These are phyloP conservation scores for Leccinum olivaceopallidum DNA, from an alignment of 768 basidiomycete species.

Conservation along the genomic window DNA sequence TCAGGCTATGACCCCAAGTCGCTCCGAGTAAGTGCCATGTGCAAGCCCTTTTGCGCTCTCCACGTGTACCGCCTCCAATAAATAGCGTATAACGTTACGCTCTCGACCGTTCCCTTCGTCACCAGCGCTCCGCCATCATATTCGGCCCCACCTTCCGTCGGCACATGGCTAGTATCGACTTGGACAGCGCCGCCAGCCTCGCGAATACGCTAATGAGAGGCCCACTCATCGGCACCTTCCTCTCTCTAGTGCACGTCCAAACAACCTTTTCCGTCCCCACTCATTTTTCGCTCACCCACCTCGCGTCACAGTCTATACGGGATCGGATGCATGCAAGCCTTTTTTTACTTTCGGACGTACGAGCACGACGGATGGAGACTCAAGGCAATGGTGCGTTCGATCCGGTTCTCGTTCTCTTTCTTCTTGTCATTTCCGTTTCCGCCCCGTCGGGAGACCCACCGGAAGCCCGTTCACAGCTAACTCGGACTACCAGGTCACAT, in stretches of 20 bases:
- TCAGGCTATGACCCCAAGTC: neutral
- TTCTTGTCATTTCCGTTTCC: neutral
- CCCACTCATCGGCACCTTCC: slow-evolving; percentile 28
- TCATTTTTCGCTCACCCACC: neutral
- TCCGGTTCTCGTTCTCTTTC: neutral
- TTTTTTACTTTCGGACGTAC: slow-evolving; percentile 31
- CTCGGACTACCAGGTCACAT: slow-evolving; percentile 21
- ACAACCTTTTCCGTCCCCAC: neutral
- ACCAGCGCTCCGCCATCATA: neutral
- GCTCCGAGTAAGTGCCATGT: neutral
- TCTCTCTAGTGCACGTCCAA: slow-evolving; percentile 18
- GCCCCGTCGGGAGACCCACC: neutral
- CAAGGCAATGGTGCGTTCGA: slow-evolving; percentile 22
- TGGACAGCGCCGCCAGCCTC: neutral
- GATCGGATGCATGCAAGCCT: slow-evolving; percentile 27
- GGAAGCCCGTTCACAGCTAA: neutral
- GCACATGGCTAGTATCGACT: neutral
- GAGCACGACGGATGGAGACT: slow-evolving; percentile 17
- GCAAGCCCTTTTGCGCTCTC: neutral
- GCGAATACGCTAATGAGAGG: slow-evolving; percentile 24
- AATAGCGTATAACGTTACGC: neutral
- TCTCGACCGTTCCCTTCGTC: too few species aligned
- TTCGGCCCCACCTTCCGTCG: neutral
- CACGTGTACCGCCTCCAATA: neutral
- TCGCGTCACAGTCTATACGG: slow-evolving; percentile 25